phyloP scores from a whole-genome alignment of 345 rosid genomes.

The Chamaenerion angustifolium region DNA sequence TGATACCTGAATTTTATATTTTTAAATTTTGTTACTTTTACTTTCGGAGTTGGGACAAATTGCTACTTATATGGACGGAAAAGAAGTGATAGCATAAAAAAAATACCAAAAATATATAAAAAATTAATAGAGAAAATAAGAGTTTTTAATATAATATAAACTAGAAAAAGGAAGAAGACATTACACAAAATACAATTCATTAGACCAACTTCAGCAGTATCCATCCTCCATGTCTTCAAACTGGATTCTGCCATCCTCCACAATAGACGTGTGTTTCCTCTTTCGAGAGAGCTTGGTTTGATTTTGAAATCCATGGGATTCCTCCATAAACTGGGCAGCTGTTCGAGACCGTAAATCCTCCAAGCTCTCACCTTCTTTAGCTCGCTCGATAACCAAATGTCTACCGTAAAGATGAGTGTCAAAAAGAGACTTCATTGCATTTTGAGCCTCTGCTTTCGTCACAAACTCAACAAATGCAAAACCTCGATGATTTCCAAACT shows the following conservation, averaged over 20 bases:
- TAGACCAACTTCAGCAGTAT: too few relatives aligned
- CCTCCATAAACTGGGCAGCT: slow-evolving; percentile 55
- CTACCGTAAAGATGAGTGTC: slow-evolving; percentile 83
- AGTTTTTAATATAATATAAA: too few relatives aligned
- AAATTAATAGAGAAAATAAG: too few relatives aligned
- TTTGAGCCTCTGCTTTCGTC: slow-evolving; percentile 83
- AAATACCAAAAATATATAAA: too few relatives aligned
- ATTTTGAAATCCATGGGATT: slow-evolving; percentile 28
- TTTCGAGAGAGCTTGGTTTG: slow-evolving; percentile 37
- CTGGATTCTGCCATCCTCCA: slow-evolving; percentile 49
- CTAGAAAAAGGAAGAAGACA: too few relatives aligned
- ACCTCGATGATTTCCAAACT: slow-evolving; percentile 63
- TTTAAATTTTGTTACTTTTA: too few relatives aligned
- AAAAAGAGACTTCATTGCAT: slow-evolving; percentile 53
- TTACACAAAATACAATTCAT: too few relatives aligned
- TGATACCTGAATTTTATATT: too few relatives aligned
- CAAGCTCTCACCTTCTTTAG: slow-evolving; percentile 80
- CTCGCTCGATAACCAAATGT: slow-evolving; percentile 82
- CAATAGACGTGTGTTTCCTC: slow-evolving; percentile 38
- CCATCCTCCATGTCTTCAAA: slow-evolving; percentile 33
- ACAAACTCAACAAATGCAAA: slow-evolving; percentile 76
- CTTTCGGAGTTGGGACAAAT: too few relatives aligned
- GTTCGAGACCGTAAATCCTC: slow-evolving; percentile 66
- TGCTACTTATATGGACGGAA: too few relatives aligned
- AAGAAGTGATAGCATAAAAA: too few relatives aligned